Evolutionary conservation across 768 basidiomycete genomes (phyloP).

Genomic region (Sporobolomyces phaffii): DNA sequence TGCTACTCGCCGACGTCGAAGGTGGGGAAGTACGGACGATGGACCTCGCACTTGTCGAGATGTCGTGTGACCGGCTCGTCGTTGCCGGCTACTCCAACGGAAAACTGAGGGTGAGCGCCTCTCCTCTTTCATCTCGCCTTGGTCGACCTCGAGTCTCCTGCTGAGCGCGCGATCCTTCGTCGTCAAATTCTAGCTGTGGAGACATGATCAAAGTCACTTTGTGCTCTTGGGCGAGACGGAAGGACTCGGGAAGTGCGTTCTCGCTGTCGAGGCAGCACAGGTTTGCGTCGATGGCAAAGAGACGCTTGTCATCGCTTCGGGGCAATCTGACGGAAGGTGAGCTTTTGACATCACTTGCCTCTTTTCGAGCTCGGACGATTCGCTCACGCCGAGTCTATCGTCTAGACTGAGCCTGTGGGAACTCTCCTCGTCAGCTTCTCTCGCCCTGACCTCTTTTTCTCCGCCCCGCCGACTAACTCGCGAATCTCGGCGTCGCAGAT

Average conservation of each 20-base stretch:
- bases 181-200: neutral
- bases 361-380: neutral
- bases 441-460: too few relatives aligned
- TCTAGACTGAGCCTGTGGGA: too few relatives aligned
- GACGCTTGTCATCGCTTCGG: neutral
- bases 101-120: neutral
- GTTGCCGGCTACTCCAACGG: conserved; percentile 20
- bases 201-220: neutral
- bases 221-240: neutral
- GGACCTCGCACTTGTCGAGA: neutral
- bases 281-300: neutral
- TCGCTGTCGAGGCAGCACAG: neutral
- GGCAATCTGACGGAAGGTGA: conserved; percentile 9
- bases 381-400: neutral
- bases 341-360: neutral
- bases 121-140: too few relatives aligned
- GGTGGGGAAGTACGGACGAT: conserved; percentile 27
- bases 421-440: too few relatives aligned
- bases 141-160: too few relatives aligned
- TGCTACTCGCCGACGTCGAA: neutral
- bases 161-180: neutral
- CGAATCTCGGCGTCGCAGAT: too few relatives aligned
- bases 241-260: conserved; percentile 3
- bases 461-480: too few relatives aligned
- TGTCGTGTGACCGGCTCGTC: neutral